Evolutionary conservation across 2,329 filamentous ascomycete genomes (phyloP).

Genomic region (Xylariomycetidae sp.): DNA sequence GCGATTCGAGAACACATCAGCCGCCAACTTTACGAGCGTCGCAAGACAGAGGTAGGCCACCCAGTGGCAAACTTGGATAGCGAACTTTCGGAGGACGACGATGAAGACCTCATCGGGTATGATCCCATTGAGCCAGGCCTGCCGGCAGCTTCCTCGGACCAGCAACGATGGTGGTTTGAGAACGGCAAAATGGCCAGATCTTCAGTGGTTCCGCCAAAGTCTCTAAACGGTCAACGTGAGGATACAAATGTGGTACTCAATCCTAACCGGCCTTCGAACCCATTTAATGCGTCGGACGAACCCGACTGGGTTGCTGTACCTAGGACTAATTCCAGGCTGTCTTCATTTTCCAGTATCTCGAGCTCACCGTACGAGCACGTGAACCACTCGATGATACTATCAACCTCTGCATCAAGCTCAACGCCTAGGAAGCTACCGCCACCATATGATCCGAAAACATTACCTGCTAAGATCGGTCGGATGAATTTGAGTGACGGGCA

Average conservation of each 20-base stretch:
- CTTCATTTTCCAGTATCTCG: slow-evolving; percentile 48
- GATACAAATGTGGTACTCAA: slow-evolving; percentile 60
- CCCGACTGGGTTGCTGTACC: slow-evolving; percentile 77
- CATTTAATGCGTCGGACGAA: slow-evolving; percentile 69
- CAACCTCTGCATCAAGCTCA: slow-evolving; percentile 41
- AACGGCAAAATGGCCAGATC: slow-evolving; percentile 73
- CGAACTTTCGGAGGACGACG: slow-evolving; percentile 61
- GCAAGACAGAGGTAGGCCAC: slow-evolving; percentile 61
- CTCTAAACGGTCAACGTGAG: slow-evolving; percentile 37
- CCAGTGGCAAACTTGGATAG: slow-evolving; percentile 52
- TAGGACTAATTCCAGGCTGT: slow-evolving; percentile 47
- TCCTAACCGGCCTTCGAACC: slow-evolving; percentile 71
- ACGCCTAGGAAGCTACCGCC: slow-evolving; percentile 48
- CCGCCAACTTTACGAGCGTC: slow-evolving; percentile 67
- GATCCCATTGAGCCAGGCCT: slow-evolving; percentile 77
- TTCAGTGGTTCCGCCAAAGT: slow-evolving; percentile 58
- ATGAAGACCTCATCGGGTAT: slow-evolving; percentile 78
- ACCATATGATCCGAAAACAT: slow-evolving; percentile 40
- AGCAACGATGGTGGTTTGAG: slow-evolving; percentile 67
- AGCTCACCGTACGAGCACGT: slow-evolving; percentile 57
- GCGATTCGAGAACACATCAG: slow-evolving; percentile 66
- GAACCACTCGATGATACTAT: slow-evolving; percentile 42
- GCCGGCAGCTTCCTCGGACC: slow-evolving; percentile 62
- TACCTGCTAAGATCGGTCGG: slow-evolving; percentile 43
- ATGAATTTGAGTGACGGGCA: slow-evolving; percentile 39